Conservation (phyloP, 345 rosid genomes). For the Salix udensis region DNA sequence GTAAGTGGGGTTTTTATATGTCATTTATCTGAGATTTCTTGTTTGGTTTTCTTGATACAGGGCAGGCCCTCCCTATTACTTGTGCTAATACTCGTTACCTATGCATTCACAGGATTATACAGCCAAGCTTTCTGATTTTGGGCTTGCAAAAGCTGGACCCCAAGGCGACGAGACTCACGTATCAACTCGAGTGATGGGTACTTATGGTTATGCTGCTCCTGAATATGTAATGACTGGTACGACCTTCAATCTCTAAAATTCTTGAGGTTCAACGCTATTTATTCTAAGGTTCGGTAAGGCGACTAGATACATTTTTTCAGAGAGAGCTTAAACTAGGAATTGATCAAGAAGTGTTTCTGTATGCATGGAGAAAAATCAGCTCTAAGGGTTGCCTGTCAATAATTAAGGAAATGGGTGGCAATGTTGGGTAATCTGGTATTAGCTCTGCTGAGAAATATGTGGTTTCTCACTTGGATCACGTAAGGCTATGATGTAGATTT, state of each 20-base stretch:
- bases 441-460: not conserved
- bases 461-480: not conserved
- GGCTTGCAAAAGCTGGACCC: slow-evolving; percentile 98
- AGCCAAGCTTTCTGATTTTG: slow-evolving; percentile 95
- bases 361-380: not conserved
- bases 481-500: not conserved
- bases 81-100: slow-evolving; percentile 18
- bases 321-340: not conserved
- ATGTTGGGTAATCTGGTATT: not conserved
- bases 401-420: not conserved
- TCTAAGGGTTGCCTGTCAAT: not conserved
- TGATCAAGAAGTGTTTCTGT: not conserved
- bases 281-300: not conserved
- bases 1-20: slow-evolving; percentile 38
- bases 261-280: not conserved
- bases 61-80: not conserved
- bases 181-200: slow-evolving; percentile 96
- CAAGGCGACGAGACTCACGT: slow-evolving; percentile 97
- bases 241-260: slow-evolving; percentile 11
- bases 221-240: slow-evolving; percentile 97
- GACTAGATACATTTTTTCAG: not conserved
- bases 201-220: slow-evolving; percentile 96
- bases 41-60: not conserved
- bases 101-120: slow-evolving; percentile 68
- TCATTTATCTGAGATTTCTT: slow-evolving; percentile 1